A percentile compares a stretch with the other conserved stretches of the same genome.
phyloP scores from a whole-genome alignment of 257 asterid genomes.

The Jacaranda mimosifolia region DNA sequence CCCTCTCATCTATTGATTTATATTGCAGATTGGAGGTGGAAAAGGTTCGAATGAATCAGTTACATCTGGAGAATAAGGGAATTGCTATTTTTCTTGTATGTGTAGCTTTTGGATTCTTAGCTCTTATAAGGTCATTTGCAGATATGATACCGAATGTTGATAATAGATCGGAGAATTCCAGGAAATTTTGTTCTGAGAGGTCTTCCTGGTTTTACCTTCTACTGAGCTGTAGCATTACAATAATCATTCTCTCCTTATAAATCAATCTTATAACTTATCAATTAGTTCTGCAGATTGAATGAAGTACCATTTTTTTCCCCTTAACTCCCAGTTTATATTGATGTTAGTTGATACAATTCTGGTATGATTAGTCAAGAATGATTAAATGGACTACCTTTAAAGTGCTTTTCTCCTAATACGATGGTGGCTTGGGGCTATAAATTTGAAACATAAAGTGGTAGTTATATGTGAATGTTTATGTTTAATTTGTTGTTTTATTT shows the following conservation, averaged over 20 bases:
- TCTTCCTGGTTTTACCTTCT: constrained; percentile 81
- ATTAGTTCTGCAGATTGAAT: constrained; percentile 23
- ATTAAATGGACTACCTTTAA: too few relatives aligned
- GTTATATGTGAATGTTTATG: too few relatives aligned
- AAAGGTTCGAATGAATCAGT: constrained; percentile 61
- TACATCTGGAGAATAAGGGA: constrained; percentile 87
- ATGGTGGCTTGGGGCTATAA: too few relatives aligned
- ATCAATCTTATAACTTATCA: constrained; percentile 34
- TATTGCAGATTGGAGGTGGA: constrained; percentile 77
- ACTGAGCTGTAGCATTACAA: constrained; percentile 56
- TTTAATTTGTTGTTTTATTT: too few relatives aligned
- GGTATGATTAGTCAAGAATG: too few relatives aligned
- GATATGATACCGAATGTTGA: constrained; percentile 50
- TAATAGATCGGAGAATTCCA: constrained; percentile 51
- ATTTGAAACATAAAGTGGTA: too few relatives aligned
- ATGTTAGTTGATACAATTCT: not conserved
- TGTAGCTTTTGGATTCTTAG: constrained; percentile 62
- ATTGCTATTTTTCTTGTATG: constrained; percentile 68
- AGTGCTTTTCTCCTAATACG: too few relatives aligned
- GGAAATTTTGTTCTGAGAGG: constrained; percentile 72
- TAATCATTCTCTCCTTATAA: constrained; percentile 65
- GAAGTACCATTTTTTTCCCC: constrained; percentile 29
- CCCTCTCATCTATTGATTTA: not conserved
- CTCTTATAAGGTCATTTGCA: constrained; percentile 53
- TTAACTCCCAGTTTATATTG: not conserved